Evolutionary conservation across 2,329 filamentous ascomycete species (phyloP).

Genomic region (Verticillium albo-atrum): DNA sequence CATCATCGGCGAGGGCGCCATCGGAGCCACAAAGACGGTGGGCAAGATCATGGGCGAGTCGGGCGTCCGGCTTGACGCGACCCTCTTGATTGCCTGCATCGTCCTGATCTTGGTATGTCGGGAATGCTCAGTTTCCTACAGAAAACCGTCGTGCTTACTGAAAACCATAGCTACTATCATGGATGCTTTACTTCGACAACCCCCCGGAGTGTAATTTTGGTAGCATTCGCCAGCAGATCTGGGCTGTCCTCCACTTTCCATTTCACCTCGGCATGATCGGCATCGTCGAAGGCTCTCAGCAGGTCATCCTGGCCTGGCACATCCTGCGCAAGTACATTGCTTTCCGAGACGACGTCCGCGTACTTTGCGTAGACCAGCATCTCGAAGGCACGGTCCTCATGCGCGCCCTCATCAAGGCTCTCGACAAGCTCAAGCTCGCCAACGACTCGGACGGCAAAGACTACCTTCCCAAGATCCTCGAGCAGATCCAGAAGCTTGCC

Average conservation of each 20-base stretch:
- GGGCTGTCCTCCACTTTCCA: constrained; percentile 48
- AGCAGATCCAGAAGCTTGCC: constrained; percentile 6
- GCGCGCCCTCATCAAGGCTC: neutral
- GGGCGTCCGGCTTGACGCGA: constrained; percentile 3
- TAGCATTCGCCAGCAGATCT: constrained; percentile 47
- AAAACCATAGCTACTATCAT: constrained; percentile 30
- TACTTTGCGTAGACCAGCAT: constrained; percentile 1
- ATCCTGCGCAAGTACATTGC: constrained; percentile 6
- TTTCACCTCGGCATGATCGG: constrained; percentile 37
- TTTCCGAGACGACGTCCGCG: constrained; percentile 2
- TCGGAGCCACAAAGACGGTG: constrained; percentile 44
- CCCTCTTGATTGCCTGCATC: constrained; percentile 4
- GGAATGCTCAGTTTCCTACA: rapidly evolving
- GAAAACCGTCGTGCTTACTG: neutral
- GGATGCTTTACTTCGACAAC: constrained; percentile 54
- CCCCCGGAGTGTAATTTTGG: constrained; percentile 45
- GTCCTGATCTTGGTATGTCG: constrained; percentile 10
- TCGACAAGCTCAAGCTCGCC: constrained; percentile 5
- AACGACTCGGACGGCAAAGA: constrained; percentile 2
- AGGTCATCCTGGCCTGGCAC: constrained; percentile 25
- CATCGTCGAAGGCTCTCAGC: constrained; percentile 48
- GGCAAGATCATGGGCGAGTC: constrained; percentile 11
- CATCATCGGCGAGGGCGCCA: constrained; percentile 55
- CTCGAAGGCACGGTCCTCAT: constrained; percentile 5
- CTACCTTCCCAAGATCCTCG: constrained; percentile 1